Evolutionary conservation across 768 basidiomycete species (phyloP).

Genomic region (Phanerochaete carnosa): DNA sequence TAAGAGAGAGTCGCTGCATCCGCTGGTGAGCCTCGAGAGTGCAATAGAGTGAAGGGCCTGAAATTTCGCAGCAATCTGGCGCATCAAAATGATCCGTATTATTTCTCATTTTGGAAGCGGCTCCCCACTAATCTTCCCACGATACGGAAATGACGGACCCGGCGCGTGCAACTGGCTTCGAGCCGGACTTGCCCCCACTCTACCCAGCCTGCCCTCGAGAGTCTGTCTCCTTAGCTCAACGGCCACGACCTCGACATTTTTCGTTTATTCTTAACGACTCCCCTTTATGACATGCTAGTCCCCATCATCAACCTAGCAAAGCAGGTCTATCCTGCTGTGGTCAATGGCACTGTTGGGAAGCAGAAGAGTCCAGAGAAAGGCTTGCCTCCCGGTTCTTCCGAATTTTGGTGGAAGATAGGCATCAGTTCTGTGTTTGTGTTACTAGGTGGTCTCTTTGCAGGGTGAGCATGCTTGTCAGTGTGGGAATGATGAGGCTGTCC

Average conservation of each 20-base stretch:
- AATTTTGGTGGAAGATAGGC: conserved; percentile 73
- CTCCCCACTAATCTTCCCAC: not conserved
- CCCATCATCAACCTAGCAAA: conserved; percentile 7
- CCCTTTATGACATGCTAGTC: conserved; percentile 15
- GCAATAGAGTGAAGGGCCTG: not conserved
- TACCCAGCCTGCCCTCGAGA: not conserved
- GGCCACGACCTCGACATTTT: not conserved
- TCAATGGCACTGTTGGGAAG: not conserved
- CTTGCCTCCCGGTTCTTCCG: conserved; percentile 46
- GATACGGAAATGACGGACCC: not conserved
- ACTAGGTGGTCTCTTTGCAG: conserved; percentile 88
- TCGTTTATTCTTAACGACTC: not conserved
- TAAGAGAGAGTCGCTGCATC: not conserved
- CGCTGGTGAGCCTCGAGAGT: not conserved
- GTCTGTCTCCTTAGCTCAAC: not conserved
- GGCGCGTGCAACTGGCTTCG: not conserved
- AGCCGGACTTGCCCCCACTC: not conserved
- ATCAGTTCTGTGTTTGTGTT: conserved; percentile 72
- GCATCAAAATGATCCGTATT: not conserved
- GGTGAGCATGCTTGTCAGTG: conserved; percentile 43
- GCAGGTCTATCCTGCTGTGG: not conserved
- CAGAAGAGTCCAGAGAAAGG: not conserved
- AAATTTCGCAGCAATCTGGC: not conserved
- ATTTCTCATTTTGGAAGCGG: not conserved
- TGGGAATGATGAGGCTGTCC: not conserved